A percentile compares a stretch with the other conserved stretches of the same genome.
Evolutionary conservation across 768 basidiomycete species (phyloP).

Genomic region (Lactarius trivialis): DNA sequence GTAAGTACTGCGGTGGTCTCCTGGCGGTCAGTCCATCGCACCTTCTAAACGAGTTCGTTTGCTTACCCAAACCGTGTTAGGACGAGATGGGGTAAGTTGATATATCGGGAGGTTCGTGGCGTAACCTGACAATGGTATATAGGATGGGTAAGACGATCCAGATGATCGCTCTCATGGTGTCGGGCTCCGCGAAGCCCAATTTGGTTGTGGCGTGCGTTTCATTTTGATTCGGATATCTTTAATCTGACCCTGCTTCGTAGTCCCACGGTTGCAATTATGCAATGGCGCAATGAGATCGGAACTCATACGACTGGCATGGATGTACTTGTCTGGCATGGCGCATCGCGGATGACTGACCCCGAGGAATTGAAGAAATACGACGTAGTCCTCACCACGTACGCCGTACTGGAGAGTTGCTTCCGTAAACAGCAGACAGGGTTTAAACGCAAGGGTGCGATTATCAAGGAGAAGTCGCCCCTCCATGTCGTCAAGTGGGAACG

Average conservation of each 20-base stretch:
- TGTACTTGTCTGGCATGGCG: conserved; percentile 91
- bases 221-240: background rate
- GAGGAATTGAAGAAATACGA: conserved; percentile 77
- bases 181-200: conserved; percentile 73
- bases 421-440: conserved; percentile 91
- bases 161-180: conserved; percentile 83
- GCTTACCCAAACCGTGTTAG: conserved; percentile 33
- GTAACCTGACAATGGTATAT: conserved; percentile 16
- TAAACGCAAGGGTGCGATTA: conserved; percentile 72
- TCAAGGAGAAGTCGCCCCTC: conserved; percentile 84
- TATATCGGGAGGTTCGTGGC: conserved; percentile 1
- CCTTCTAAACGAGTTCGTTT: background rate
- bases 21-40: conserved; percentile 55
- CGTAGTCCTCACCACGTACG: conserved; percentile 82
- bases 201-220: conserved; percentile 81
- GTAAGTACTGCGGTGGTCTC: conserved; percentile 87
- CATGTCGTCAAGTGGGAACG: conserved; percentile 84
- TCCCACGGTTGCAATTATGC: conserved; percentile 49
- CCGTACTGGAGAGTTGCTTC: conserved; percentile 87
- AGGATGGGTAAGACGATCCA: conserved; percentile 97
- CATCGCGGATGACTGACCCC: conserved; percentile 57
- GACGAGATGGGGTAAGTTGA: conserved; percentile 82
- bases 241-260: conserved; percentile 27
- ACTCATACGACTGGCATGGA: conserved; percentile 79
- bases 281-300: conserved; percentile 94